Evolutionary conservation across 225 moss, liverwort and hornwort species (phyloP).

Genomic region (Marchantia paleacea): DNA sequence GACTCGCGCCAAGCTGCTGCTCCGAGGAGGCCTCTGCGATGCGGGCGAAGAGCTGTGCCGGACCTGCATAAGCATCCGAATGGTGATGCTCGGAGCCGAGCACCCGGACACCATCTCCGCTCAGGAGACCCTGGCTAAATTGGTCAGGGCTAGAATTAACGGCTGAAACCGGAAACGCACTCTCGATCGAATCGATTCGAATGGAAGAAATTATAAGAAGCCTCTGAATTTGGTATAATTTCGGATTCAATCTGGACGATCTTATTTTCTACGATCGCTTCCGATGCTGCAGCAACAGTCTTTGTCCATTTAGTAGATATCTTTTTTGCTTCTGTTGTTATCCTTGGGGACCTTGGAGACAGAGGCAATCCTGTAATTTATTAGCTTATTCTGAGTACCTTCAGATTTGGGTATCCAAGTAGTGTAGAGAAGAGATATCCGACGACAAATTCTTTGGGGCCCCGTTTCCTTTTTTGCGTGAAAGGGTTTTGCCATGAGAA

Average conservation of each 20-base stretch:
- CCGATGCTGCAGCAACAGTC: not conserved
- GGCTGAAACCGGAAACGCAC: conserved; percentile 2
- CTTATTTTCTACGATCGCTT: not conserved
- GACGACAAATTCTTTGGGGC: conserved; percentile 6
- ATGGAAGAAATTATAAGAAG: not conserved
- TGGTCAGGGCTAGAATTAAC: conserved; percentile 33
- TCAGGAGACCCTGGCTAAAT: conserved; percentile 47
- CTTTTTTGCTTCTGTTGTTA: not conserved
- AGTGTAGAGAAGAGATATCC: not conserved
- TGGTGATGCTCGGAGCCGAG: conserved; percentile 56
- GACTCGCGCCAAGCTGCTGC: conserved; percentile 51
- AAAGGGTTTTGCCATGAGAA: conserved; percentile 11
- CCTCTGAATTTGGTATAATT: not conserved
- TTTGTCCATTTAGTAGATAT: not conserved
- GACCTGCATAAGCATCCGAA: conserved; percentile 58
- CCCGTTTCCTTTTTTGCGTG: not conserved
- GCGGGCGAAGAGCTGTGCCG: conserved; percentile 54
- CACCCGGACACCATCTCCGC: conserved; percentile 51
- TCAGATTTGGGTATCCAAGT: conserved; percentile 6
- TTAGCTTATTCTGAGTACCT: not conserved
- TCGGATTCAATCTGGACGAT: not conserved
- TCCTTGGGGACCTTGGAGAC: not conserved
- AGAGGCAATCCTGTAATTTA: conserved; percentile 13
- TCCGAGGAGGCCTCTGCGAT: conserved; percentile 55
- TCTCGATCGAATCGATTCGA: not conserved